Percentiles rank a stretch among this genome's conserved stretches.
Conservation (phyloP, 2,329 filamentous ascomycete species). For the Penicillium palitans region DNA sequence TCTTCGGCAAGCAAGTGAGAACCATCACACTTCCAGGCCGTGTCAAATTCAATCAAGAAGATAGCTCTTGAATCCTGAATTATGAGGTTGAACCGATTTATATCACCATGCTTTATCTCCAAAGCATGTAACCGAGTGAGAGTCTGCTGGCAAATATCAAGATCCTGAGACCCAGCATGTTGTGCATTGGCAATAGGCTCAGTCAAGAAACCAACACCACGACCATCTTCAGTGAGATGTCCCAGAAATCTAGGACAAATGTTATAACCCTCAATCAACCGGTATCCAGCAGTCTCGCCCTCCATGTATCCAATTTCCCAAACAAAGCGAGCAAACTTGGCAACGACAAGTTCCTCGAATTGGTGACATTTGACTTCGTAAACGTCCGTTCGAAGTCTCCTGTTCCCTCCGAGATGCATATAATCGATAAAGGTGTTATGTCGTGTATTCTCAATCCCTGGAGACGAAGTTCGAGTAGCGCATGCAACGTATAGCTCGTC, state of each 20-base stretch:
- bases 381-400: not conserved
- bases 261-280: not conserved
- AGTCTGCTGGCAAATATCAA: not conserved
- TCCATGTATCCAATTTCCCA: not conserved
- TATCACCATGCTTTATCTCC: not conserved
- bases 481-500: conserved; percentile 25
- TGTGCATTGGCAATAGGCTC: not conserved
- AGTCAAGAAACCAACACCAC: not conserved
- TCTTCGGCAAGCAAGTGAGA: not conserved
- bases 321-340: not conserved
- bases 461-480: conserved; percentile 21
- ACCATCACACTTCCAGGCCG: not conserved
- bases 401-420: not conserved
- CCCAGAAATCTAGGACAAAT: not conserved
- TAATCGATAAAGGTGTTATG: conserved; percentile 16
- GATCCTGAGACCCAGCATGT: not conserved
- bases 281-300: not conserved
- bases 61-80: not conserved
- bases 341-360: not conserved
- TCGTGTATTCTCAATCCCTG: conserved; percentile 24
- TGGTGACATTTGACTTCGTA: not conserved
- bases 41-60: not conserved
- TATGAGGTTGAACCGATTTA: not conserved
- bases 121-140: not conserved
- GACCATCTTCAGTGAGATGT: not conserved